Evolutionary conservation across 495 filamentous ascomycete genomes (phyloP).

Genomic region (Hapsidospora chrysogenum): DNA sequence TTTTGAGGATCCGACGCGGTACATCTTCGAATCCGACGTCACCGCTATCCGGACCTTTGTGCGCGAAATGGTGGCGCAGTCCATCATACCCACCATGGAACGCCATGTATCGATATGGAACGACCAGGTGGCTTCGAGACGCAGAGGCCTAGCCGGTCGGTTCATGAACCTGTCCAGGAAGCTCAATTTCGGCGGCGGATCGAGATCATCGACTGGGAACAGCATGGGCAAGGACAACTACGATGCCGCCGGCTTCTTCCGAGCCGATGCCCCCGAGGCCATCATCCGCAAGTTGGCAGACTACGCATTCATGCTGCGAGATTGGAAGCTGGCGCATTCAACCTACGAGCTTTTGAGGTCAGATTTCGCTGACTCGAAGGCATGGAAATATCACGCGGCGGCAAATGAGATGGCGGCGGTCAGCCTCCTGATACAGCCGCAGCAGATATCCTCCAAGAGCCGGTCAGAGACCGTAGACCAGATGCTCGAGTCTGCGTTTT

Average conservation of each 20-base stretch:
- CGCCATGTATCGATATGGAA: constrained; percentile 83
- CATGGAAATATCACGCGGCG: constrained; percentile 87
- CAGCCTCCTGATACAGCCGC: constrained; percentile 57
- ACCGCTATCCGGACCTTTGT: constrained; percentile 75
- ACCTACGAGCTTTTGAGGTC: constrained; percentile 77
- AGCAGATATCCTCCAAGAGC: constrained; percentile 50
- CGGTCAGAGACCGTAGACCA: constrained; percentile 67
- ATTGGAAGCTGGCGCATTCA: constrained; percentile 81
- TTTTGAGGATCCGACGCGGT: constrained; percentile 52
- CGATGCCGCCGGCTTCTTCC: constrained; percentile 66
- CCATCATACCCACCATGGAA: constrained; percentile 89
- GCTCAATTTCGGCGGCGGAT: constrained; percentile 55
- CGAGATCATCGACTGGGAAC: constrained; percentile 23
- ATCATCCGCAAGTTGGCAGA: constrained; percentile 87
- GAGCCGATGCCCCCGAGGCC: constrained; percentile 70
- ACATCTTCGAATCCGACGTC: constrained; percentile 81
- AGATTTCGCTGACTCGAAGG: constrained; percentile 88
- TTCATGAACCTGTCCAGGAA: constrained; percentile 85
- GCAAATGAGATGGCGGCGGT: constrained; percentile 87
- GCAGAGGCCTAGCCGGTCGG: constrained; percentile 71
- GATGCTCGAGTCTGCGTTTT: constrained; percentile 72
- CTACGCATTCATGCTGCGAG: constrained; percentile 88
- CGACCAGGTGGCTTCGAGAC: constrained; percentile 83
- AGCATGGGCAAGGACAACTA: constrained; percentile 48
- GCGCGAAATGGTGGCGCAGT: constrained; percentile 84